These are phyloP conservation scores for Oligophagozyma castellii DNA, from an alignment of 1,139 yeast species.

Conservation along the genomic window DNA sequence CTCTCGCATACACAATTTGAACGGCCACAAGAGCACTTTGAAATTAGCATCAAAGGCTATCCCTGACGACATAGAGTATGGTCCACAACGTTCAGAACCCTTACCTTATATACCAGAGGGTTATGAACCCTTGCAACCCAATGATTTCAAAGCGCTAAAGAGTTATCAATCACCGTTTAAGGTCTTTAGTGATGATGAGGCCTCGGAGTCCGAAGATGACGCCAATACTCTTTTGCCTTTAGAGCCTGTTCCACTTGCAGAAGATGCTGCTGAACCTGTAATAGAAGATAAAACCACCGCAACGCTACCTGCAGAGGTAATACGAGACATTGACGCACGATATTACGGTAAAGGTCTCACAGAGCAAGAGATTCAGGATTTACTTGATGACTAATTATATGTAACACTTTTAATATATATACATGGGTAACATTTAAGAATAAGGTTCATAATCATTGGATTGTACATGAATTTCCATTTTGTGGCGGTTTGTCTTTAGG, in stretches of 20 bases:
- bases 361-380: slow-evolving; percentile 7
- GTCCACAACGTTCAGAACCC: too few relatives aligned
- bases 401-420: too few relatives aligned
- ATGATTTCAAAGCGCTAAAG: slow-evolving; percentile 15
- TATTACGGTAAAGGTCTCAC: slow-evolving; percentile 10
- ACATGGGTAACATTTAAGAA: too few relatives aligned
- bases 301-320: background rate
- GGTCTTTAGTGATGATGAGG: slow-evolving; percentile 1
- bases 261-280: slow-evolving; percentile 3
- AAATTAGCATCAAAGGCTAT: too few relatives aligned
- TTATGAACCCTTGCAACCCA: slow-evolving; percentile 10
- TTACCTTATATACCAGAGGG: slow-evolving; percentile 22
- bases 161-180: slow-evolving; percentile 7
- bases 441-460: too few relatives aligned
- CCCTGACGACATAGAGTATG: too few relatives aligned
- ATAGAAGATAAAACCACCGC: background rate
- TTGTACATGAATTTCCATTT: too few relatives aligned
- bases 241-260: slow-evolving; percentile 2
- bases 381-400: slow-evolving; percentile 5
- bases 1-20: too few relatives aligned
- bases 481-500: slow-evolving; percentile 1
- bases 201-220: slow-evolving; percentile 4
- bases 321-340: slow-evolving; percentile 4
- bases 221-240: slow-evolving; percentile 2
- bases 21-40: too few relatives aligned